Percentiles rank a stretch among this genome's conserved stretches.
Evolutionary conservation across 257 asterid species (phyloP).

Genomic region (Scutellaria minor): DNA sequence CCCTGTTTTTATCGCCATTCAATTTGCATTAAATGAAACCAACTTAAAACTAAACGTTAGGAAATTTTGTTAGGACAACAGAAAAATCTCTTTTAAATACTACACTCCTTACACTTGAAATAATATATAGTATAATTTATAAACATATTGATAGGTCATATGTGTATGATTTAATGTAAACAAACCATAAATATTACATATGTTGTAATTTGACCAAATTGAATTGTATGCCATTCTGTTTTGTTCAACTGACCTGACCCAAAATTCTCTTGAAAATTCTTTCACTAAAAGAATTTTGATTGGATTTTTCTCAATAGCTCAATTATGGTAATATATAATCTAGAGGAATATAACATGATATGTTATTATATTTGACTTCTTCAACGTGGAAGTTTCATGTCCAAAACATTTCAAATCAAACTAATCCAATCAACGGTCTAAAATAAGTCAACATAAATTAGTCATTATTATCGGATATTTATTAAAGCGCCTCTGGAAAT

Average conservation of each 20-base stretch:
- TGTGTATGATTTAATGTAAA: no score
- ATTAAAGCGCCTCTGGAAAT: neutral
- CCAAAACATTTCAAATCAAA: constrained; percentile 10
- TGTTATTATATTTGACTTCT: constrained; percentile 19
- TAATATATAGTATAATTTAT: no score
- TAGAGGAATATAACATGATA: no score
- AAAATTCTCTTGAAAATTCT: no score
- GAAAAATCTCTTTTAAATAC: no score
- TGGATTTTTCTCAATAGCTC: no score
- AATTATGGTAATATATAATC: no score
- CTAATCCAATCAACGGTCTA: neutral
- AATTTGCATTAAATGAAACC: constrained; percentile 30
- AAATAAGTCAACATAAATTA: neutral
- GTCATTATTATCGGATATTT: neutral
- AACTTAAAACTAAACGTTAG: neutral
- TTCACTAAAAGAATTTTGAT: no score
- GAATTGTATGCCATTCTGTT: neutral
- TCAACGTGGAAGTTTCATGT: neutral
- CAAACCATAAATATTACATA: no score
- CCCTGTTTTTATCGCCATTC: constrained; percentile 3
- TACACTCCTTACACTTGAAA: no score
- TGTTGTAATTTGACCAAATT: no score
- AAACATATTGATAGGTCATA: no score
- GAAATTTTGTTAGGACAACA: neutral
- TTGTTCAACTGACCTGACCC: neutral